A percentile compares a stretch with the other conserved stretches of the same genome.
phyloP scores from a whole-genome alignment of 129 eudicot genomes.

The Ambrosia artemisiifolia region DNA sequence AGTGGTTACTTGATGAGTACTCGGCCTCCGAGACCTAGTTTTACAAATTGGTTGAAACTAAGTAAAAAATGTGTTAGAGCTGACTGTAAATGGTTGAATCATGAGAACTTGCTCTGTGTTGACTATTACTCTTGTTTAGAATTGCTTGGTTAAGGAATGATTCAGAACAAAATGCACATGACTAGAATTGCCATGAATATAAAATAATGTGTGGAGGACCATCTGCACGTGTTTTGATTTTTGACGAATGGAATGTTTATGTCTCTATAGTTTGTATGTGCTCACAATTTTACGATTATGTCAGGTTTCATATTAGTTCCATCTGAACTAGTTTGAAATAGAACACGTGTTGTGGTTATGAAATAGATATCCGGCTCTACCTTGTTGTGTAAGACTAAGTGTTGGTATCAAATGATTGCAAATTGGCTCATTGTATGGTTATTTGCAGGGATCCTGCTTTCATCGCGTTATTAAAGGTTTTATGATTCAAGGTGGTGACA shows the following conservation, averaged over 20 bases:
- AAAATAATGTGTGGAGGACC: too few species aligned
- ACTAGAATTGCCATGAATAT: background rate
- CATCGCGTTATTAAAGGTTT: constrained; percentile 72
- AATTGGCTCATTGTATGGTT: too few species aligned
- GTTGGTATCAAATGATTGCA: too few species aligned
- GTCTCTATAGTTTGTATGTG: background rate
- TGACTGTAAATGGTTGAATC: background rate
- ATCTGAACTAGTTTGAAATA: background rate
- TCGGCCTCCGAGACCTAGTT: too few species aligned
- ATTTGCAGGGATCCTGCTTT: constrained; percentile 72
- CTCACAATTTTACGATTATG: too few species aligned
- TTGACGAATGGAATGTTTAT: too few species aligned
- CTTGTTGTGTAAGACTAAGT: background rate
- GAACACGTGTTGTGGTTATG: background rate
- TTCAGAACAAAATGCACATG: background rate
- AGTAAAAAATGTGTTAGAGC: background rate
- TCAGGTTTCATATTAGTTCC: background rate
- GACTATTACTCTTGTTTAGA: background rate
- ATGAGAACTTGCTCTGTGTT: background rate
- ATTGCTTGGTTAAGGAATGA: background rate
- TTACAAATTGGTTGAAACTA: too few species aligned
- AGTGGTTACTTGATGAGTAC: too few species aligned
- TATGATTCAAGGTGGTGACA: constrained; percentile 89
- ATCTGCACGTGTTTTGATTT: too few species aligned
- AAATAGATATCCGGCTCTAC: too few species aligned